These are phyloP conservation scores for Sphenostylis stenocarpa DNA, from an alignment of 306 rosid species.

Conservation along the genomic window DNA sequence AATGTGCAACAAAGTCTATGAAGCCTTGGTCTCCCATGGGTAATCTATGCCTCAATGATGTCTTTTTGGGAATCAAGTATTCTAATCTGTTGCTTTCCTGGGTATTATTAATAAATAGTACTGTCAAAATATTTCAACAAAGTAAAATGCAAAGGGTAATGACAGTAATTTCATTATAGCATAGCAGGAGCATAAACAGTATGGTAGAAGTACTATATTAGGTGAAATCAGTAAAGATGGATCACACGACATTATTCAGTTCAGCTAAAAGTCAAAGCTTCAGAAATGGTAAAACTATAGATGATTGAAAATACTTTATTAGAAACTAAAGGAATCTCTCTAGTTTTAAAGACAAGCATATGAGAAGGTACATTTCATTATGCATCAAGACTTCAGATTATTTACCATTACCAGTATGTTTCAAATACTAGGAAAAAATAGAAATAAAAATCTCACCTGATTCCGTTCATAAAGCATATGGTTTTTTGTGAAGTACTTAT, in stretches of 20 bases:
- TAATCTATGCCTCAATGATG: constrained; percentile 91
- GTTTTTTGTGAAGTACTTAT: constrained; percentile 88
- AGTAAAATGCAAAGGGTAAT: constrained; percentile 11
- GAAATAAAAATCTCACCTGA: constrained; percentile 60
- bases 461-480: constrained; percentile 98
- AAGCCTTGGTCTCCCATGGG: constrained; percentile 99
- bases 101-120: constrained; percentile 12
- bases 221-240: too few species aligned
- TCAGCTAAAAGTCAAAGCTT: too few species aligned
- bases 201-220: neutral
- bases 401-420: neutral
- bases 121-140: constrained; percentile 7
- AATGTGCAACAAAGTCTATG: constrained; percentile 79
- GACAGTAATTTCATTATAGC: neutral
- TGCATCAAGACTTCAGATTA: constrained; percentile 20
- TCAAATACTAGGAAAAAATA: neutral
- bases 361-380: constrained; percentile 3
- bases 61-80: constrained; percentile 91
- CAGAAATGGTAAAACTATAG: neutral
- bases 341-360: neutral
- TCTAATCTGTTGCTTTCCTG: constrained; percentile 95
- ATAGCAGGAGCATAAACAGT: constrained; percentile 18
- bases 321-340: neutral
- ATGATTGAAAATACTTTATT: neutral
- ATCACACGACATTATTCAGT: too few species aligned